These are phyloP conservation scores for Stephanodiscus minutulus DNA, from an alignment of 108 stramenopile species.

Conservation along the genomic window DNA sequence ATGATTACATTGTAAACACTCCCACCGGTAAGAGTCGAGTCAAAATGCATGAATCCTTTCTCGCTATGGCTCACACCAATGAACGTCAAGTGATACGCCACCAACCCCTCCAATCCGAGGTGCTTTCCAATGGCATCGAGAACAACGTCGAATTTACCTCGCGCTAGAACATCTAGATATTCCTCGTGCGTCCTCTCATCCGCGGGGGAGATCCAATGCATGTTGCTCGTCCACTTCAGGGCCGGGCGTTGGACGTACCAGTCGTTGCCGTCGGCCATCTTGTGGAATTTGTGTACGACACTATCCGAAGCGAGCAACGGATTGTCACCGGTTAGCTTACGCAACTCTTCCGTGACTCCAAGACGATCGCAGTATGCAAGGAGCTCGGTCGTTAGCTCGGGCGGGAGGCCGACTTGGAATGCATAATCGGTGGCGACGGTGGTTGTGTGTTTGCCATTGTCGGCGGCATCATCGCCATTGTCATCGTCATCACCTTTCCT, in stretches of 20 bases:
- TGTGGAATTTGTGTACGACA: slow-evolving; percentile 29
- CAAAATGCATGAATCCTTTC: slow-evolving; percentile 47
- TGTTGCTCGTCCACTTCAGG: slow-evolving; percentile 55
- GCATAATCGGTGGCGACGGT: slow-evolving; percentile 25
- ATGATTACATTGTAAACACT: slow-evolving; percentile 56
- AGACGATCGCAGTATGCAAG: slow-evolving; percentile 38
- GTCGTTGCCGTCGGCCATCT: slow-evolving; percentile 49
- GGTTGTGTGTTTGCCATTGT: neutral
- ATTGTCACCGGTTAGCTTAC: slow-evolving; percentile 25
- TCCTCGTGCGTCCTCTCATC: slow-evolving; percentile 64
- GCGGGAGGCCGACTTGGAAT: slow-evolving; percentile 54
- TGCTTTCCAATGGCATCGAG: slow-evolving; percentile 56
- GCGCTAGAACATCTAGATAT: slow-evolving; percentile 48
- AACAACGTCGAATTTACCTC: slow-evolving; percentile 58
- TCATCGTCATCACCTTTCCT: slow-evolving; percentile 15
- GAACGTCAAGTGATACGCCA: slow-evolving; percentile 54
- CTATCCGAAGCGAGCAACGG: slow-evolving; percentile 19
- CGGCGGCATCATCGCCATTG: neutral
- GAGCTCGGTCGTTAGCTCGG: slow-evolving; percentile 49
- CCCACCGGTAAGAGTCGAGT: slow-evolving; percentile 29
- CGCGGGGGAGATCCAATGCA: slow-evolving; percentile 69
- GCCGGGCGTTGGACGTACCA: slow-evolving; percentile 63
- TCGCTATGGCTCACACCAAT: slow-evolving; percentile 45
- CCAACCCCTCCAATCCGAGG: slow-evolving; percentile 43
- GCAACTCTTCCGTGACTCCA: slow-evolving; percentile 45